phyloP scores from a whole-genome alignment of 768 basidiomycete species.

The Termitomyces sp. region DNA sequence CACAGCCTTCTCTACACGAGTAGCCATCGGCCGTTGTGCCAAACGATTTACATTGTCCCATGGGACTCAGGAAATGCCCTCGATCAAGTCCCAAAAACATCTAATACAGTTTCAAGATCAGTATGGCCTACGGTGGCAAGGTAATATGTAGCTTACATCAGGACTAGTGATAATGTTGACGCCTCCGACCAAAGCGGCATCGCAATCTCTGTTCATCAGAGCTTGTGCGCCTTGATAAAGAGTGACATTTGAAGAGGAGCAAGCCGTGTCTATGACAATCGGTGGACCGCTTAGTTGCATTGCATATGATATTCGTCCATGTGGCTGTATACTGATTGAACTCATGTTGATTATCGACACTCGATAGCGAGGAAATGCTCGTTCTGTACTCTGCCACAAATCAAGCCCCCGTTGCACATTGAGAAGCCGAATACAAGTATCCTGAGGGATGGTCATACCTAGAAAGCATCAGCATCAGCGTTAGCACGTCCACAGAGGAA shows the following conservation, averaged over 20 bases:
- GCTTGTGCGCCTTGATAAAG: constrained; percentile 69
- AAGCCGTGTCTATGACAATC: constrained; percentile 69
- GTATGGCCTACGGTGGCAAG: neutral
- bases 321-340: neutral
- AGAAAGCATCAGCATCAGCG: no score
- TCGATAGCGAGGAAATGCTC: constrained; percentile 21
- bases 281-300: constrained; percentile 70
- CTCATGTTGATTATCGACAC: constrained; percentile 20
- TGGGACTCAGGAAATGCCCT: no score
- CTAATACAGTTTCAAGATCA: no score
- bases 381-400: constrained; percentile 35
- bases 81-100: no score
- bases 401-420: constrained; percentile 49
- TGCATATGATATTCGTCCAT: constrained; percentile 64
- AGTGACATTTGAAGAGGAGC: constrained; percentile 67
- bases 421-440: constrained; percentile 30
- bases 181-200: constrained; percentile 69
- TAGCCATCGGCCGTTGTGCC: constrained; percentile 74
- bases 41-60: constrained; percentile 68
- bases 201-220: constrained; percentile 59
- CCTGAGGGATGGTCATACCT: no score
- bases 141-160: constrained; percentile 44
- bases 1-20: constrained; percentile 64
- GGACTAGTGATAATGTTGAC: constrained; percentile 70
- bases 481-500: no score